These are phyloP conservation scores for Elaeis guineensis DNA, from an alignment of 176 grass and related monocot species.

Conservation along the genomic window DNA sequence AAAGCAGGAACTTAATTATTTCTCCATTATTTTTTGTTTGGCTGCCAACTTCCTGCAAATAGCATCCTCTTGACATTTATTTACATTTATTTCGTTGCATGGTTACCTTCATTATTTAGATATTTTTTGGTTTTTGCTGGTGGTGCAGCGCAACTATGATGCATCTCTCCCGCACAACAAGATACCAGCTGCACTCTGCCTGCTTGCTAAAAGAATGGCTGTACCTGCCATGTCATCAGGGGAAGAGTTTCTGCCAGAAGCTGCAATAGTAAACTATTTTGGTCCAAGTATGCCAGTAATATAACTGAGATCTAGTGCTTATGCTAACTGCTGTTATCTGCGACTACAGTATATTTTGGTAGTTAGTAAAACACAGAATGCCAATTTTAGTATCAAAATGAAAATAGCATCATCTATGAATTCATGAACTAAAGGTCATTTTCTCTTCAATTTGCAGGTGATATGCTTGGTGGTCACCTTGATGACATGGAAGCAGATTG, in stretches of 20 bases:
- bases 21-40: too few species aligned
- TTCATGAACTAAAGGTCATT: constrained; percentile 1
- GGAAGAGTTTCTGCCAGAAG: constrained; percentile 68
- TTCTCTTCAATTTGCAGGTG: constrained; percentile 40
- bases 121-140: background rate
- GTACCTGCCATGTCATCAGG: constrained; percentile 55
- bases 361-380: too few species aligned
- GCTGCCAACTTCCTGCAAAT: too few species aligned
- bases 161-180: constrained; percentile 65
- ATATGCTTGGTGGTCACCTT: constrained; percentile 91
- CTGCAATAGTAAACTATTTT: constrained; percentile 91
- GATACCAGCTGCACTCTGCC: constrained; percentile 54
- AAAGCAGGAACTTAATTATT: too few species aligned
- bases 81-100: too few species aligned
- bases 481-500: constrained; percentile 99
- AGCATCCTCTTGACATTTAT: too few species aligned
- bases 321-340: too few species aligned
- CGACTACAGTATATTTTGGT: too few species aligned
- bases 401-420: too few species aligned
- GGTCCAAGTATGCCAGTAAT: constrained; percentile 61
- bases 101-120: too few species aligned
- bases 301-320: too few species aligned
- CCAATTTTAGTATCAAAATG: too few species aligned
- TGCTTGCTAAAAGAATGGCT: constrained; percentile 69
- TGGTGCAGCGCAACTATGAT: constrained; percentile 74